Conservation (phyloP, 139 green algal species). For the Marvania coccoides region DNA sequence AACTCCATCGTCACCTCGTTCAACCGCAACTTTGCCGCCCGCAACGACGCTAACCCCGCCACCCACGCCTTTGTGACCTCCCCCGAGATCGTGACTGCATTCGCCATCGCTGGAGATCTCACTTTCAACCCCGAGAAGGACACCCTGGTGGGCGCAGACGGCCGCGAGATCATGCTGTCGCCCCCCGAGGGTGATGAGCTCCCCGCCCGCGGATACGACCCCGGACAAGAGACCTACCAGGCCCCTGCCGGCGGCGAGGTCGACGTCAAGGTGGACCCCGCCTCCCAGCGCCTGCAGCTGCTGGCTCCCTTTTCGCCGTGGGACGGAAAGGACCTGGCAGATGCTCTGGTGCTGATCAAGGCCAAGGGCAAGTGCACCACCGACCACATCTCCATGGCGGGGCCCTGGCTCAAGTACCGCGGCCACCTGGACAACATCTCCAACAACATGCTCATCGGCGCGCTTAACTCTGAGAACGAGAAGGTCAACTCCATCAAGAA, state of each 20-base stretch:
- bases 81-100: constrained; percentile 84
- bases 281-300: constrained; percentile 79
- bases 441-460: constrained; percentile 97
- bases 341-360: constrained; percentile 50
- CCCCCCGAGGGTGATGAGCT: constrained; percentile 81
- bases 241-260: constrained; percentile 28
- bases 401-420: constrained; percentile 95
- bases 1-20: constrained; percentile 94
- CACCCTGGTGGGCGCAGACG: constrained; percentile 60
- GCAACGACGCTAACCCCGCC: constrained; percentile 90
- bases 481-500: constrained; percentile 73
- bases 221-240: constrained; percentile 66
- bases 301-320: constrained; percentile 77
- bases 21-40: constrained; percentile 93
- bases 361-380: constrained; percentile 96
- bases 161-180: constrained; percentile 78
- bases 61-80: constrained; percentile 90
- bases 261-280: constrained; percentile 60
- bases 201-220: constrained; percentile 70
- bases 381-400: constrained; percentile 96
- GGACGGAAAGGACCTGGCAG: constrained; percentile 64
- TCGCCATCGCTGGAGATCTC: constrained; percentile 81
- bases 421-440: constrained; percentile 97
- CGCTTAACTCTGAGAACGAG: constrained; percentile 83
- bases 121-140: constrained; percentile 94